Evolutionary conservation across 1,284 basidiomycete genomes (phyloP), one percentile per base, ranked within the genome.

Genomic region (Golubevia sp.): DNA sequence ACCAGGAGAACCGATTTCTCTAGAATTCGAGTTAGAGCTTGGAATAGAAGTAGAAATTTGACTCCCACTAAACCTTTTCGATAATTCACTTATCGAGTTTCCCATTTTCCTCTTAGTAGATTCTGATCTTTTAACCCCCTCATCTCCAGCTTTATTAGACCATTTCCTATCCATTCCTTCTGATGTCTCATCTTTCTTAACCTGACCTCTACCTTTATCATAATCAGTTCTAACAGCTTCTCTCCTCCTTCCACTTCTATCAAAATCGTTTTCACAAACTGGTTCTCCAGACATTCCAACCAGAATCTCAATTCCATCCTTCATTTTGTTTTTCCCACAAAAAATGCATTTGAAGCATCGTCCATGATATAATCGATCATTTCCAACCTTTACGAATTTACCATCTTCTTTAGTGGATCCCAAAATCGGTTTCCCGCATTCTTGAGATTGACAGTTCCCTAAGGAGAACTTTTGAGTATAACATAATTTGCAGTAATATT

Each of bases 331-430:
- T 25, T 59, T 66, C 7, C 21, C 50, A 38, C 76, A 78, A 7
- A 5, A 18, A 1, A n/a, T 49, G 30, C 76, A 78, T 58, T 63
- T 68, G 67, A 69, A 79, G 55, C 76, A 79, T 8, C 48, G 50
- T 0, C 76, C 76, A 49, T 79, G 75, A 66, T 67, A 79, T 13
- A 79, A 27, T 3, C 21, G 23, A 0, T 66, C 70, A 8, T 61
- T 55, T 1, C 58, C 26, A 0, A 64, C 72, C 44, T 68, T 71
- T 50, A 79, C 74, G 38, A 66, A 77, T 23, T 66, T 70, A 15
- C 76, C 76, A 11, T 75, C 68, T 52, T 79, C 66, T 60, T 76
- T 77, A 0, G 75, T 77, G 7, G 61, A 63, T 4, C 76, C 76
- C 18, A 79, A 58, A 2, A 79, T 73, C 18, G 63, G 60, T 0